Evolutionary conservation across 768 basidiomycete genomes (phyloP), one percentile per base, ranked within the genome.

Genomic region (Lyophyllum atratum): DNA sequence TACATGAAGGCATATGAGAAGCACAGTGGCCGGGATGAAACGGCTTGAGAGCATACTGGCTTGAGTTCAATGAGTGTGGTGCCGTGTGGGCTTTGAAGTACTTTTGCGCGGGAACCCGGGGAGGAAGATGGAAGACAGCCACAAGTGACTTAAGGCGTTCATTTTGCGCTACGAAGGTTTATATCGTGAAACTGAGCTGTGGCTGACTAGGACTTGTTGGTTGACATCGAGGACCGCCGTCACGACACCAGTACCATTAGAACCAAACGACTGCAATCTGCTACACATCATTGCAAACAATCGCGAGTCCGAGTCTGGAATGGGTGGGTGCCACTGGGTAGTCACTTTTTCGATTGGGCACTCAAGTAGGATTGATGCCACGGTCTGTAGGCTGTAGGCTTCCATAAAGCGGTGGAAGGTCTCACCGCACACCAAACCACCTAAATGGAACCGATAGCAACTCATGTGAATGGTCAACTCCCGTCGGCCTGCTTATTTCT

Each of bases 21-120:
- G 34, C 5, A 42, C 49, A 28, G 42, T 34, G 45, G 21, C 25
- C 45, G 44, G 26, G 15, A 52, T 17, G 28, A 49, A 26, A 24
- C 37, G 47, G 22, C 26, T 45, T 22, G 44, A 53, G 10, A 37
- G 17, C 55, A 57, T 61, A 12, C n/a, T 33, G 43, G 24, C n/a
- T 29, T 39, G 11, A 21, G 26, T 54, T 22, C 34, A 62, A 59
- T 4, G 61, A 62, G 40, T 54, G 61, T 62, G 61, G 55, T 54
- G 61, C 61, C 49, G 54, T 59, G 61, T 31, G 39, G 52, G 61
- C 61, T 49, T 55, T 21, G 34, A 22, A 21, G 42, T 50, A 37
- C 17, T 5, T 2, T 34, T 22, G 28, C 52, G 15, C 17, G 49
- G 21, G 43, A 31, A 24, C 24, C 1, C 5, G 33, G 24, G 25